phyloP scores from a whole-genome alignment of 73 alveolate species.

The Stentor coeruleus region DNA sequence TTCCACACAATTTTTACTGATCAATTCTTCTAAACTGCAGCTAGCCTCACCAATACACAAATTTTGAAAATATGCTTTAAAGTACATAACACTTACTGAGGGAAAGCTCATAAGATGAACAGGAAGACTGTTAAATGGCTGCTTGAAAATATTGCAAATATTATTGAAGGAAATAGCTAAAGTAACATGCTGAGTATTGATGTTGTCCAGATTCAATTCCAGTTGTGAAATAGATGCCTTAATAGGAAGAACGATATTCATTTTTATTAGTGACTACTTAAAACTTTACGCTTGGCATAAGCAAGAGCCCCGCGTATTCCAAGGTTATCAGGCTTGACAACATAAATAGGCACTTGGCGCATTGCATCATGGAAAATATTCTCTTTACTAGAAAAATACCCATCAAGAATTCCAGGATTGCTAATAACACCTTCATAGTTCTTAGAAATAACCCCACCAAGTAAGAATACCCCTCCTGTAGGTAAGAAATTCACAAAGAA shows the following conservation, averaged over 20 bases:
- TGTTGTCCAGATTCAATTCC: too few relatives aligned
- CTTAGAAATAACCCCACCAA: conserved; percentile 1
- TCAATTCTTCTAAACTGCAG: not conserved
- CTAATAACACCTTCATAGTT: not conserved
- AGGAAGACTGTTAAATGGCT: not conserved
- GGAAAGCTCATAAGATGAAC: not conserved
- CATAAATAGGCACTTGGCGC: not conserved
- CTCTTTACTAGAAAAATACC: not conserved
- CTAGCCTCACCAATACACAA: not conserved
- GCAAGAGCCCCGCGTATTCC: not conserved
- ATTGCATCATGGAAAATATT: not conserved
- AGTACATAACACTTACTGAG: not conserved
- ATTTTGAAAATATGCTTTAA: too few relatives aligned
- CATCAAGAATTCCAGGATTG: not conserved
- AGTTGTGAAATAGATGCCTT: too few relatives aligned
- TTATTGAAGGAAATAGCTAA: not conserved
- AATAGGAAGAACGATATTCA: too few relatives aligned
- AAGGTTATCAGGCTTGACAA: not conserved
- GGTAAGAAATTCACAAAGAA: not conserved
- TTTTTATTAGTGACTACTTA: too few relatives aligned
- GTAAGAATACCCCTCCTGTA: not conserved
- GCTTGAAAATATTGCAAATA: not conserved
- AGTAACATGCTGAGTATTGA: too few relatives aligned
- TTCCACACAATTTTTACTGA: not conserved
- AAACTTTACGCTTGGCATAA: not conserved